These are phyloP conservation scores for Mollisia scopiformis DNA, from an alignment of 2,329 filamentous ascomycete species.

Conservation along the genomic window DNA sequence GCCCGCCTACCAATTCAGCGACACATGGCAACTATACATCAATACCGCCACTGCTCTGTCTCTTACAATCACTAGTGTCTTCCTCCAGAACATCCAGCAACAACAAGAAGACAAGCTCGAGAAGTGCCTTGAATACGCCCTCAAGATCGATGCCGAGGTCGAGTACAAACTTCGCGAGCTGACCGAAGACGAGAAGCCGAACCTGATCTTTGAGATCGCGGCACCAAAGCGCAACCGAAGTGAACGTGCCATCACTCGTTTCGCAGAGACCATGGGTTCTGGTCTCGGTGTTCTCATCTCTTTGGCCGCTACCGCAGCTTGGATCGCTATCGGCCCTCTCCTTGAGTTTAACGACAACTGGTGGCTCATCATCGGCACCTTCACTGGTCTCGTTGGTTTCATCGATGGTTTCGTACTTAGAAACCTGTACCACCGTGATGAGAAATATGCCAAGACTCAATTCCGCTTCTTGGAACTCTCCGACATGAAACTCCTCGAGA, in stretches of 20 bases:
- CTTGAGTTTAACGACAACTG: constrained; percentile 47
- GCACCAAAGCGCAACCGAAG: constrained; percentile 37
- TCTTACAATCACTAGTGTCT: constrained; percentile 44
- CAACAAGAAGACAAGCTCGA: constrained; percentile 39
- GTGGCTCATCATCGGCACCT: constrained; percentile 52
- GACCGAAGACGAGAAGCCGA: constrained; percentile 38
- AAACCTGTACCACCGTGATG: constrained; percentile 43
- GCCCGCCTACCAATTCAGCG: constrained; percentile 32
- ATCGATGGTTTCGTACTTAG: constrained; percentile 49
- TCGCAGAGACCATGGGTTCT: constrained; percentile 47
- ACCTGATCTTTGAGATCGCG: constrained; percentile 38
- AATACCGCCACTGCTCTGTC: constrained; percentile 48
- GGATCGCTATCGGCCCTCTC: constrained; percentile 43
- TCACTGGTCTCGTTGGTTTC: constrained; percentile 49
- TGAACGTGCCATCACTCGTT: constrained; percentile 45
- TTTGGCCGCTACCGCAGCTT: constrained; percentile 39
- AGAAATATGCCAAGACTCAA: constrained; percentile 24
- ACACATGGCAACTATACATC: constrained; percentile 45
- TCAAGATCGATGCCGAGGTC: constrained; percentile 39
- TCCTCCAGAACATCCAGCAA: constrained; percentile 44
- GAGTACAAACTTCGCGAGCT: constrained; percentile 40
- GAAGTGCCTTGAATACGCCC: constrained; percentile 38
- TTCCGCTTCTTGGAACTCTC: constrained; percentile 20
- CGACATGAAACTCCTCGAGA: constrained; percentile 4
- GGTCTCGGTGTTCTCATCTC: constrained; percentile 44